Conservation (phyloP, 495 filamentous ascomycete species). For the Daldinia bambusicola region DNA sequence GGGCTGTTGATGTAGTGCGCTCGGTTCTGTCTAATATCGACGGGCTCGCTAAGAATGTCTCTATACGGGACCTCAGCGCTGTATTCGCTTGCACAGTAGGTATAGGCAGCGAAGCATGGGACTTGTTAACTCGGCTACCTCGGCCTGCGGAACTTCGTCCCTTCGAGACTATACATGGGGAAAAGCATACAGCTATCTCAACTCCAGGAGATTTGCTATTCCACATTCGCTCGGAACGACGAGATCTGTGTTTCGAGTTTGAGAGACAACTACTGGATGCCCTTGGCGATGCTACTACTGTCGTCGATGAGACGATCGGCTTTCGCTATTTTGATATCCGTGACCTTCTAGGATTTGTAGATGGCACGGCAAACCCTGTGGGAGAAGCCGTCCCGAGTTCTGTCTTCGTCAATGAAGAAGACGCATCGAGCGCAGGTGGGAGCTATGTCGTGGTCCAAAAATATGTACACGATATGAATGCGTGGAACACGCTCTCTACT, state of each 20-base stretch:
- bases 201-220: slow-evolving; percentile 67
- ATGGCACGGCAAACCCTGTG: slow-evolving; percentile 68
- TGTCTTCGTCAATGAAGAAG: slow-evolving; percentile 58
- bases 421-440: slow-evolving; percentile 54
- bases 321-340: slow-evolving; percentile 70
- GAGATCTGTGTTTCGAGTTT: slow-evolving; percentile 68
- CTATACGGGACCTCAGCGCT: slow-evolving; percentile 61
- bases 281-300: slow-evolving; percentile 57
- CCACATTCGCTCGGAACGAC: slow-evolving; percentile 66
- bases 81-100: slow-evolving; percentile 65
- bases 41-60: slow-evolving; percentile 64
- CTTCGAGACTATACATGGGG: slow-evolving; percentile 59
- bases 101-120: slow-evolving; percentile 64
- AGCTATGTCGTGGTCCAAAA: slow-evolving; percentile 70
- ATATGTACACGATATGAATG: slow-evolving; percentile 63
- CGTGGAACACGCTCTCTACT: slow-evolving; percentile 57
- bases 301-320: slow-evolving; percentile 64
- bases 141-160: slow-evolving; percentile 64
- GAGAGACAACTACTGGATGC: slow-evolving; percentile 63
- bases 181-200: slow-evolving; percentile 58
- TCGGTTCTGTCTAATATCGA: slow-evolving; percentile 57
- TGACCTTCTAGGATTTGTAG: slow-evolving; percentile 69
- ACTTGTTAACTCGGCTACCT: slow-evolving; percentile 55
- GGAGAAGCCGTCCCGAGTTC: slow-evolving; percentile 57
- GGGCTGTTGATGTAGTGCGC: slow-evolving; percentile 53